Percentiles rank a stretch among this genome's conserved stretches.
phyloP scores from a whole-genome alignment of 139 green algal genomes.

The Penium margaritaceum region DNA sequence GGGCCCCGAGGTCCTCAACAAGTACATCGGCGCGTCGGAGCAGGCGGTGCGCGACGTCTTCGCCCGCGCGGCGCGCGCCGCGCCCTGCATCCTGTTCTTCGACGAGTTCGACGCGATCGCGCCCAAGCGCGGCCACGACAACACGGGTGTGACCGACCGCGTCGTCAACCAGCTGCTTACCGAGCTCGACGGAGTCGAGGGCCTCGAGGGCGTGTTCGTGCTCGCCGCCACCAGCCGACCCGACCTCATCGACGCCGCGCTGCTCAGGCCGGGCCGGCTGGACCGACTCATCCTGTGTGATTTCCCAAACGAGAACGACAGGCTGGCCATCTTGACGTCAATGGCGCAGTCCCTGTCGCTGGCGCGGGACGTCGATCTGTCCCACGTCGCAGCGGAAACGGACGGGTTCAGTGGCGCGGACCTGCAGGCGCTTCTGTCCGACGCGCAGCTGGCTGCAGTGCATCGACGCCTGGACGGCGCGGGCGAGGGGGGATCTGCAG shows the following conservation, averaged over 20 bases:
- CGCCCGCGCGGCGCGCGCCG: slow-evolving; percentile 66
- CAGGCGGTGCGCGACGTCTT: slow-evolving; percentile 78
- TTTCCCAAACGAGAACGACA: slow-evolving; percentile 38
- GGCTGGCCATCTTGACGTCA: slow-evolving; percentile 40
- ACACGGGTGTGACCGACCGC: slow-evolving; percentile 83
- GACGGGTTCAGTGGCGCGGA: slow-evolving; percentile 49
- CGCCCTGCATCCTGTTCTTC: slow-evolving; percentile 96
- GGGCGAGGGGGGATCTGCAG: background rate
- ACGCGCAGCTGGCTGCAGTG: slow-evolving; percentile 47
- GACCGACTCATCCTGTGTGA: slow-evolving; percentile 46
- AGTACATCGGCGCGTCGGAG: slow-evolving; percentile 89
- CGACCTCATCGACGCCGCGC: slow-evolving; percentile 49
- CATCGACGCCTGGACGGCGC: slow-evolving; percentile 37
- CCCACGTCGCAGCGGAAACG: slow-evolving; percentile 8
- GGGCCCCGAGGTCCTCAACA: slow-evolving; percentile 96
- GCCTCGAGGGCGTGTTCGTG: slow-evolving; percentile 77
- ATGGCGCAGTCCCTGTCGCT: slow-evolving; percentile 32
- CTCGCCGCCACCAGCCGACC: slow-evolving; percentile 73
- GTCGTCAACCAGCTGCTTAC: slow-evolving; percentile 96
- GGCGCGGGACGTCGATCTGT: slow-evolving; percentile 46
- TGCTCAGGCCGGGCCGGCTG: slow-evolving; percentile 47
- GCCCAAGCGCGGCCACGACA: slow-evolving; percentile 82
- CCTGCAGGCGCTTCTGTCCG: slow-evolving; percentile 43
- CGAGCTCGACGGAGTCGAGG: slow-evolving; percentile 92
- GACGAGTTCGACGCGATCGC: slow-evolving; percentile 98